phyloP scores from a whole-genome alignment of 2,329 filamentous ascomycete species.

The Penicillium expansum region DNA sequence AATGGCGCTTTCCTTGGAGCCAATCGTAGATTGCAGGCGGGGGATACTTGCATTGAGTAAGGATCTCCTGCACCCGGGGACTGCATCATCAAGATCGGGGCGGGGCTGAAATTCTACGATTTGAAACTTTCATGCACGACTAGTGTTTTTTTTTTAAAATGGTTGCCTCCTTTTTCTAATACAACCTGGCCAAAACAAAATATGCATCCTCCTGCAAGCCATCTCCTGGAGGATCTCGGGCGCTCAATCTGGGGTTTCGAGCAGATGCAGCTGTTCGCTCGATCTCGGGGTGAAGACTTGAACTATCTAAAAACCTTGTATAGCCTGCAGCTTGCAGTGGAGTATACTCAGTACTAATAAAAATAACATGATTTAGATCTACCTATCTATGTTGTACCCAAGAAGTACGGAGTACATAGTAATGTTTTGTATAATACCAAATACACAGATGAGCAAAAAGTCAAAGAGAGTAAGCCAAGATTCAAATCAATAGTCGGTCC shows the following conservation, averaged over 20 bases:
- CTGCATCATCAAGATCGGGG: neutral
- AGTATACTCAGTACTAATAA: too few relatives aligned
- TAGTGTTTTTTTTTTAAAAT: neutral
- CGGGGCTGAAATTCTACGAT: neutral
- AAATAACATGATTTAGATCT: neutral
- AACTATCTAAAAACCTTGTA: neutral
- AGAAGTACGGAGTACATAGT: too few relatives aligned
- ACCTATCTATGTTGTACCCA: neutral
- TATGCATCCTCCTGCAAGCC: conserved; percentile 3
- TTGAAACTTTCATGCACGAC: conserved; percentile 5
- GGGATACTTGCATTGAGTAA: neutral
- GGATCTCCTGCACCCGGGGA: neutral
- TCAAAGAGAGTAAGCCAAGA: neutral
- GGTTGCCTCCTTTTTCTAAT: neutral
- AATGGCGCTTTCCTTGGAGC: neutral
- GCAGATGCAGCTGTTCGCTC: neutral
- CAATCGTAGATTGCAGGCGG: conserved; percentile 1
- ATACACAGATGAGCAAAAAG: neutral
- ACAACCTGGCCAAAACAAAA: neutral
- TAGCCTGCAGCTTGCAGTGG: neutral
- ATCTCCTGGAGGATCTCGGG: conserved; percentile 1
- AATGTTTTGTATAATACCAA: neutral
- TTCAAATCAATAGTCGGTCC: conserved; percentile 1
- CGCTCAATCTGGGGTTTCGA: conserved; percentile 1
- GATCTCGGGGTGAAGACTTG: neutral